These are phyloP conservation scores for Metarhizium sp. DNA, from an alignment of 2,329 filamentous ascomycete species.

Conservation along the genomic window DNA sequence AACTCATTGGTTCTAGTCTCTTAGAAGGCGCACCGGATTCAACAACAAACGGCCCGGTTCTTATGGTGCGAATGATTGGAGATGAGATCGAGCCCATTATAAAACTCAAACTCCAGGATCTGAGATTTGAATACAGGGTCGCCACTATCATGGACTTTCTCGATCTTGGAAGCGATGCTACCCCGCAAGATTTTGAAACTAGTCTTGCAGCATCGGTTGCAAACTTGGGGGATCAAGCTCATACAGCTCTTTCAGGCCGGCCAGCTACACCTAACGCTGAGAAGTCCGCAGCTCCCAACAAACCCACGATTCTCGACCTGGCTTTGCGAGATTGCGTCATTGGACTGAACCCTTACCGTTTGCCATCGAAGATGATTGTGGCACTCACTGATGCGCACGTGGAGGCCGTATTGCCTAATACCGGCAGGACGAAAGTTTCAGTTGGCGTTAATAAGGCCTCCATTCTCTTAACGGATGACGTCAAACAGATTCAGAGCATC, in stretches of 20 bases:
- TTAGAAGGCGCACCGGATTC: slow-evolving; percentile 18
- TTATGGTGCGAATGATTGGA: slow-evolving; percentile 85
- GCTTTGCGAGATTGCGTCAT: slow-evolving; percentile 71
- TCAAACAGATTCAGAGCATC: slow-evolving; percentile 24
- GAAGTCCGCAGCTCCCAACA: slow-evolving; percentile 25
- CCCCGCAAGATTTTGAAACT: slow-evolving; percentile 63
- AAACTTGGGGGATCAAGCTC: slow-evolving; percentile 59
- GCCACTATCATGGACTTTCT: slow-evolving; percentile 73
- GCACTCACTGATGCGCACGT: slow-evolving; percentile 72
- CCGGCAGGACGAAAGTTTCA: slow-evolving; percentile 52
- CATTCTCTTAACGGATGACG: slow-evolving; percentile 73
- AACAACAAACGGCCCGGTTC: slow-evolving; percentile 34
- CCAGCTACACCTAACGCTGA: slow-evolving; percentile 9
- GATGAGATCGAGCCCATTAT: slow-evolving; percentile 90
- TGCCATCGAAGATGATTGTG: slow-evolving; percentile 66
- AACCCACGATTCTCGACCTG: slow-evolving; percentile 62
- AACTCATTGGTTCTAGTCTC: slow-evolving; percentile 52
- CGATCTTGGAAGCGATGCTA: slow-evolving; percentile 56
- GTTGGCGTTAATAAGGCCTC: slow-evolving; percentile 72
- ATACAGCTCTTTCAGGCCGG: slow-evolving; percentile 31
- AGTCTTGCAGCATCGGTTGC: slow-evolving; percentile 72
- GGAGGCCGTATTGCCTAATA: slow-evolving; percentile 55
- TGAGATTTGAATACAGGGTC: slow-evolving; percentile 83
- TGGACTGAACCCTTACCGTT: slow-evolving; percentile 71
- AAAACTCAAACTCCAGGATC: slow-evolving; percentile 77